Percentiles rank a stretch among this genome's conserved stretches.
Conservation (phyloP, 1,284 basidiomycete species). For the Stygiomarasmius scandens region DNA sequence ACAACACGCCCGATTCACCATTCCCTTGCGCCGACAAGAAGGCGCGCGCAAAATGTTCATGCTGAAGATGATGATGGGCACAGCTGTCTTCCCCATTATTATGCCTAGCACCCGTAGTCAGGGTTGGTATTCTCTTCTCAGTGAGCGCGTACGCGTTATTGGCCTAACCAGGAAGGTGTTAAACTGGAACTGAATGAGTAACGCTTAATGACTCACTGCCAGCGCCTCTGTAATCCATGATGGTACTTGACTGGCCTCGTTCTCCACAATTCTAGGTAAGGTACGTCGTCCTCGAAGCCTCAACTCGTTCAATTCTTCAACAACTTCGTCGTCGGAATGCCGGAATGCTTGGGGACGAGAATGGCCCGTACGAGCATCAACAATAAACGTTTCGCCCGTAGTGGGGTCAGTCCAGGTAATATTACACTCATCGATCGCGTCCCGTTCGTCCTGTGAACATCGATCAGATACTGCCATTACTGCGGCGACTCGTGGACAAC, state of each 20-base stretch:
- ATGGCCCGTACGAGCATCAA: constrained; percentile 70
- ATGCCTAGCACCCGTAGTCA: constrained; percentile 20
- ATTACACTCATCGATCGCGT: constrained; percentile 15
- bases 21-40: constrained; percentile 12
- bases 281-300: constrained; percentile 25
- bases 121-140: constrained; percentile 49
- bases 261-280: constrained; percentile 14
- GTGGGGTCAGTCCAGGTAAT: constrained; percentile 62
- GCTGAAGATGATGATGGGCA: constrained; percentile 5
- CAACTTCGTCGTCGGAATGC: constrained; percentile 16
- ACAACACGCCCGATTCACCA: constrained; percentile 19
- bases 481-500: constrained; percentile 5
- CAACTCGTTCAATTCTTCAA: not conserved
- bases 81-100: constrained; percentile 4
- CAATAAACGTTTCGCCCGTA: constrained; percentile 67
- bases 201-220: constrained; percentile 28
- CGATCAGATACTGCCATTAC: not conserved
- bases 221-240: constrained; percentile 57
- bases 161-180: constrained; percentile 32
- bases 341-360: constrained; percentile 43
- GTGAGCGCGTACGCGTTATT: constrained; percentile 51
- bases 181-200: not conserved
- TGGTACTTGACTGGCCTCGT: constrained; percentile 32
- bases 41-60: constrained; percentile 1
- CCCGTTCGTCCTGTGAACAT: constrained; percentile 13